A percentile compares a stretch with the other conserved stretches of the same genome.
Conservation (phyloP, 352 stramenopile genomes). For the Pythium volutum region DNA sequence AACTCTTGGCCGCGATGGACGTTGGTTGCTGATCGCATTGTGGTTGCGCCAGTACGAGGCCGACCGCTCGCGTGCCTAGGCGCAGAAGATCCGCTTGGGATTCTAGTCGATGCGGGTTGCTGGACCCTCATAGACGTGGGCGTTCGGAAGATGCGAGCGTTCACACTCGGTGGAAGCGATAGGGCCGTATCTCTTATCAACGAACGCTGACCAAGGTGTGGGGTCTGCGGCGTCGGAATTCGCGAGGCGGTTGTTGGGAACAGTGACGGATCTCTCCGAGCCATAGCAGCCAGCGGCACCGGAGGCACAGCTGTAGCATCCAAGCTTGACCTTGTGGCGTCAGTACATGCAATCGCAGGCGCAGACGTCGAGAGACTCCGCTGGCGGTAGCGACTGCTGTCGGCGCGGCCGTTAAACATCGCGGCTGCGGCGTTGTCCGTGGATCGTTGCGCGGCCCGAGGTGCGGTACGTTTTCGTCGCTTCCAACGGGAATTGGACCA, state of each 20-base stretch:
- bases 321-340: too few relatives aligned
- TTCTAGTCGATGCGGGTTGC: not conserved
- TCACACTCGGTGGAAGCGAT: not conserved
- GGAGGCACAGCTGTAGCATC: not conserved
- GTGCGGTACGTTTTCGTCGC: not conserved
- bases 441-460: not conserved
- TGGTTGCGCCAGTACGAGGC: not conserved
- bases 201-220: not conserved
- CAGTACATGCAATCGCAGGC: conserved; percentile 4
- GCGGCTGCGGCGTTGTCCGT: not conserved
- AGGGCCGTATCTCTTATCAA: not conserved
- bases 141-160: not conserved
- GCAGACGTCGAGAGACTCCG: conserved; percentile 23
- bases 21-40: not conserved
- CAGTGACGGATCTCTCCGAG: not conserved
- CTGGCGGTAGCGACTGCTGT: conserved; percentile 28
- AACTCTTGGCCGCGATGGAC: not conserved
- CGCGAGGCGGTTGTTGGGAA: not conserved
- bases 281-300: not conserved
- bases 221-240: not conserved
- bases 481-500: not conserved
- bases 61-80: not conserved
- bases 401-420: conserved; percentile 24
- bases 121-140: not conserved
- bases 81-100: not conserved